Evolutionary conservation across 1,284 basidiomycete genomes (phyloP), one percentile per base, ranked within the genome.

Genomic region (Trichosporon ovoides): DNA sequence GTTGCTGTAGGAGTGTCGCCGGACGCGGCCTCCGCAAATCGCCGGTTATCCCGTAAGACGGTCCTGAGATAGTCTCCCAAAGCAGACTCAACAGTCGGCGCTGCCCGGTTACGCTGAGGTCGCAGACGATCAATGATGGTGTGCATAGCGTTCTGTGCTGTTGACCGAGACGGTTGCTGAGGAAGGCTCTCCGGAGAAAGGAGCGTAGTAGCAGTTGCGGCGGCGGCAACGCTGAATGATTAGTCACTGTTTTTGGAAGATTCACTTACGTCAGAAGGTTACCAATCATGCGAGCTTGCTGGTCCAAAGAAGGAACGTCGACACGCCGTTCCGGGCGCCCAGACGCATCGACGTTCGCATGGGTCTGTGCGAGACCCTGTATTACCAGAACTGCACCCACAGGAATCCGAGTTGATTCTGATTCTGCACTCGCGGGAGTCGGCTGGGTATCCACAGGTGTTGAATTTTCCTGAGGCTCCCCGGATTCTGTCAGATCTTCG

Each of bases 311-410:
- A 1, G 67, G 57, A 2, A 60, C 58, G 20, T 60, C 58, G 51
- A 62, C 34, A 16, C 58, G 28, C 7, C 55, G 53, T 22, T 36
- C n/a, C 24, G 49, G 18, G 12, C 48, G 10, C 37, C 58, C 34
- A 13, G 35, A 31, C n/a, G 53, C 54, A 19, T 63, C 61, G 3
- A 61, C 54, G 16, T 57, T 58, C 34, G 65, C 61, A 22, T 69
- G 67, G 3, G 75, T 77, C 59, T 77, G 75, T 4, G 74, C 75
- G 16, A 77, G 56, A 16, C 75, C 75, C 54, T 77, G 75, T 20
- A 77, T 73, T 33, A 77, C 69, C 38, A 77, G 63, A 13, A 77
- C 73, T 0, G 75, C 73, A 1, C 75, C 74, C n/a, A 68, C 56
- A 0, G 70, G 67, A 16, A 69, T 59, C 9, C 40, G 36, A 33